Evolutionary conservation across 2,329 filamentous ascomycete species (phyloP).

Genomic region (Penicillium glabrum): DNA sequence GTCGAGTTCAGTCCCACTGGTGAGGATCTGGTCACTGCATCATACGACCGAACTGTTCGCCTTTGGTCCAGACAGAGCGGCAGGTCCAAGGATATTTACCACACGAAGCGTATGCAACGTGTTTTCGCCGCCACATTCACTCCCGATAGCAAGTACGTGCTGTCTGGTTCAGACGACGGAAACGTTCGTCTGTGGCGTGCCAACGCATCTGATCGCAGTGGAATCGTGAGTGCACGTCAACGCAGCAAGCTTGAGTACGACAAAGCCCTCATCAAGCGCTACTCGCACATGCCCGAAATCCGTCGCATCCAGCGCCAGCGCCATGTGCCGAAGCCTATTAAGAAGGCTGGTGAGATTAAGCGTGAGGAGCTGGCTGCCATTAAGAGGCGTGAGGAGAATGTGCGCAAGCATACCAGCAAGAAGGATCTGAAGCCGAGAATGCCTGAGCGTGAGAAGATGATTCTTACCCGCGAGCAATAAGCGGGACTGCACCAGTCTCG

Average conservation of each 20-base stretch:
- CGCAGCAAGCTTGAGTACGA: conserved; percentile 91
- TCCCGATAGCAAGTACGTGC: conserved; percentile 83
- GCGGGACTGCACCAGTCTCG: neutral
- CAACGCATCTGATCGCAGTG: conserved; percentile 77
- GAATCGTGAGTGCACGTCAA: conserved; percentile 81
- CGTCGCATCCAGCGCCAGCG: conserved; percentile 85
- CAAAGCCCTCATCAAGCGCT: conserved; percentile 76
- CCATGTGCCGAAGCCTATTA: conserved; percentile 87
- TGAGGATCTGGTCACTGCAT: conserved; percentile 86
- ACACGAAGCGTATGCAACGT: conserved; percentile 96
- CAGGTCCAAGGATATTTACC: conserved; percentile 89
- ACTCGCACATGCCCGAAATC: conserved; percentile 95
- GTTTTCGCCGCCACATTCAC: conserved; percentile 85
- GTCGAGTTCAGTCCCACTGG: conserved; percentile 94
- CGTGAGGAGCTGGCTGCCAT: conserved; percentile 80
- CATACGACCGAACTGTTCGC: conserved; percentile 83
- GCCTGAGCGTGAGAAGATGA: conserved; percentile 89
- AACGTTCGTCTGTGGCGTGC: conserved; percentile 89
- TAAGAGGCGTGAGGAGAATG: conserved; percentile 91
- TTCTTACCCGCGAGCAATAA: conserved; percentile 68
- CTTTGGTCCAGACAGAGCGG: conserved; percentile 79
- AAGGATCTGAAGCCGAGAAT: conserved; percentile 66
- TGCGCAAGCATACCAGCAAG: conserved; percentile 86
- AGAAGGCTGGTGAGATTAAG: conserved; percentile 97
- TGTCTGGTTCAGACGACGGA: conserved; percentile 91